Base-by-base conservation (phyloP, 331 rosid genomes). In the Acacia concinna region DNA sequence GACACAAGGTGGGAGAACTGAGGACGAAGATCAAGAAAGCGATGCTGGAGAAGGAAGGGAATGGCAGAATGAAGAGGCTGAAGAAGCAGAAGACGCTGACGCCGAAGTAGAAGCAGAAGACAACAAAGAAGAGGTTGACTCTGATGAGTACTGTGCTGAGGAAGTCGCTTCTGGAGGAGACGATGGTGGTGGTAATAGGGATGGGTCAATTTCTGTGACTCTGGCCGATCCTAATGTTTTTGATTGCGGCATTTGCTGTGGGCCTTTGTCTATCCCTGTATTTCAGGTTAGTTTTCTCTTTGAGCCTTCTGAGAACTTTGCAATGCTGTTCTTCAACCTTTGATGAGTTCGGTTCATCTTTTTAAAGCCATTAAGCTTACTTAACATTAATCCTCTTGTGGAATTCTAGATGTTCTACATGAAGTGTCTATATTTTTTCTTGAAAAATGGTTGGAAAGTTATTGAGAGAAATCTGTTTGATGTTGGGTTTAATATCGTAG, bases 221-320 rank as follows among this genome's bases (percentile, higher is more conserved):
- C 68, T 91, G 60, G 70, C 85, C 6, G 92, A 90, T 31, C 87
- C 89, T 0, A 83, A 79, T 17, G 79, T 88, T 37, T 82, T 91
- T 41, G 88, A 89, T 85, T 91, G 97, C 68, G 62, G 73, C 38
- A 82, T 85, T 66, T 91, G 94, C 86, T 82, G 11, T 40, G 88
- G 88, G 14, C 72, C 88, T 5, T 81, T 91, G 76, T 46, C 62
- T 30, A 4, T 49, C 62, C 94, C 92, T n/a, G 81, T 88, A 64
- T 89, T 80, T 68, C 97, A 89, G 93, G 98, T 93, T 23, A 17
- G 44, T 80, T 81, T 78, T 30, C n/a, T n/a, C n/a, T n/a, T n/a
- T n/a, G n/a, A n/a, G n/a, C n/a, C n/a, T n/a, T n/a, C n/a, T n/a
- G n/a, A n/a, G n/a, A n/a, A n/a, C n/a, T n/a, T n/a, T n/a, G n/a